phyloP scores from a whole-genome alignment of 179 eudicot species.

The Beta macrorhiza region DNA sequence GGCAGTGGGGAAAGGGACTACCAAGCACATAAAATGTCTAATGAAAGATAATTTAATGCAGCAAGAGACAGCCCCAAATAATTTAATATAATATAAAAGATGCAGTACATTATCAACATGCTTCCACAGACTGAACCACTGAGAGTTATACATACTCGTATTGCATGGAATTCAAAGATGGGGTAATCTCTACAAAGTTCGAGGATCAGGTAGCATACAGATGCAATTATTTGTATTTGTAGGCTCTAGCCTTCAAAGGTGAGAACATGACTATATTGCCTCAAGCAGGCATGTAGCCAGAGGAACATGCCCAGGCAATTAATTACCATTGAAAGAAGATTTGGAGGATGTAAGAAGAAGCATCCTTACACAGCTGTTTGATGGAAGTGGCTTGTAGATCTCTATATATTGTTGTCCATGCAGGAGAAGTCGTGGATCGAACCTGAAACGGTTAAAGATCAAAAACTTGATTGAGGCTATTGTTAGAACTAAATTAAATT shows the following conservation, averaged over 20 bases:
- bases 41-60: not conserved
- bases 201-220: not conserved
- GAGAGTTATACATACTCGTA: not conserved
- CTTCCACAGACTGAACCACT: not conserved
- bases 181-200: not conserved
- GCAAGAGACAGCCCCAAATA: not conserved
- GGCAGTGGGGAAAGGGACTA: not conserved
- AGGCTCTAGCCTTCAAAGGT: not conserved
- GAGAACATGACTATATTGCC: not conserved
- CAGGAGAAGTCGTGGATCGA: slow-evolving; percentile 71
- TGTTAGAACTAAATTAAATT: not conserved
- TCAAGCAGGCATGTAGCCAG: not conserved
- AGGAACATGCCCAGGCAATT: not conserved
- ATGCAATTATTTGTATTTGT: not conserved
- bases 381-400: slow-evolving; percentile 79
- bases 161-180: not conserved
- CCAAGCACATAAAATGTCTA: not conserved
- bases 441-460: slow-evolving; percentile 39
- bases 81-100: not conserved
- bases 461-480: slow-evolving; percentile 9
- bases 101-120: not conserved
- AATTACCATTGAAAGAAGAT: not conserved
- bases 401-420: slow-evolving; percentile 93
- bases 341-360: not conserved
- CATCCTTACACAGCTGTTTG: slow-evolving; percentile 59